Base-by-base conservation (phyloP, 768 basidiomycete genomes). In the Epithele typhae region DNA sequence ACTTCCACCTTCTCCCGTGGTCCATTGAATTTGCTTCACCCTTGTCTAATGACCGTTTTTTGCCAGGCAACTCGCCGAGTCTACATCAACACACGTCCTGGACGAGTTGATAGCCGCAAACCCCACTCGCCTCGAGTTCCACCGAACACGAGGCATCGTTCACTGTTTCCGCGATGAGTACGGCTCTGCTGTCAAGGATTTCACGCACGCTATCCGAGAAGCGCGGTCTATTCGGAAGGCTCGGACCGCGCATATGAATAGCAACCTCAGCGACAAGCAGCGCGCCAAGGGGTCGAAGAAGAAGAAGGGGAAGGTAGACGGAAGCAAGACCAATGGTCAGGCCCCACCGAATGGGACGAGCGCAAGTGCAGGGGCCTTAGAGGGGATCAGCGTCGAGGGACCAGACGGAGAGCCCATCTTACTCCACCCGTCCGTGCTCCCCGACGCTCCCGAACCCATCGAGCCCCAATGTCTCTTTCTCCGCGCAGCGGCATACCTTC, bases 81-180 rank as follows among this genome's bases (percentile, higher is more conserved):
- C 84, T 5, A 91, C 89, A 0, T 81, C 81, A 2, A 87, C 89
- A 7, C 70, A 73, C n/a, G 72, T 87, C 17, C 67, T 94, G 39
- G 89, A 94, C 54, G 81, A 84, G 50, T 77, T 94, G 45, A 92
- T 93, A 48, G 73, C 77, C 1, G 65, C 70, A 15, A 67, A 83
- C 50, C 92, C 92, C 0, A 82, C 91, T 48, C 77, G 79, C 17
- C 76, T 93, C 25, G 89, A 93, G 64, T 92, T 87, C 63, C 87
- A 79, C 59, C 81, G 92, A 37, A 92, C 92, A 1, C 81, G 90
- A n/a, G 92, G 91, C 8, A 87, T 93, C 46, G 89, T 93, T 11
- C 87, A 87, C 56, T 87, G 84, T 60, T 93, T 92, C 72, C 79
- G 87, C 39, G 90, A 93, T 50, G 89, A 92, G 61, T 92, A 83